Evolutionary conservation across 768 basidiomycete genomes (phyloP).

Genomic region (Austroboletus festivus): DNA sequence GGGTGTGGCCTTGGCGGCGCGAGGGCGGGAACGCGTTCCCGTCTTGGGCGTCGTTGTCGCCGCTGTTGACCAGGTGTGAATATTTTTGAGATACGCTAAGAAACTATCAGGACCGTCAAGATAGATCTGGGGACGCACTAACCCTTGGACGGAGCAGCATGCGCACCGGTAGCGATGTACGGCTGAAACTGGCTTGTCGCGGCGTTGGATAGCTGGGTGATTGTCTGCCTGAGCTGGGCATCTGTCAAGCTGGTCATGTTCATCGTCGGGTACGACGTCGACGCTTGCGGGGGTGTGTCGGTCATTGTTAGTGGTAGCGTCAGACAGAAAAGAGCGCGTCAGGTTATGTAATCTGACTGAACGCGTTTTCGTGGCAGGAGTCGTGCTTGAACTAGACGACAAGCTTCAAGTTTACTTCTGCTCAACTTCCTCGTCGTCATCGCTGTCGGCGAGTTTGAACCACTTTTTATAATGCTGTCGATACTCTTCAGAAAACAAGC

Average conservation of each 20-base stretch:
- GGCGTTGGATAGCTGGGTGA: conserved; percentile 48
- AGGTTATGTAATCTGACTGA: conserved; percentile 26
- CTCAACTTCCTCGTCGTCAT: not conserved
- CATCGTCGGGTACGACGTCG: conserved; percentile 32
- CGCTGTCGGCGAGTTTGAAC: not conserved
- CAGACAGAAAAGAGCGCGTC: conserved; percentile 16
- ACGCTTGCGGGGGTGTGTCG: conserved; percentile 25
- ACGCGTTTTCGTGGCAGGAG: not conserved
- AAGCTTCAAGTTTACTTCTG: no score
- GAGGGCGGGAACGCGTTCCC: conserved; percentile 39
- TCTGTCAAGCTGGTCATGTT: conserved; percentile 52
- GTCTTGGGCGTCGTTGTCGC: conserved; percentile 46
- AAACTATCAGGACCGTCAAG: conserved; percentile 14
- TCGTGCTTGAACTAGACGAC: no score
- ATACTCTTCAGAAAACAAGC: conserved; percentile 7
- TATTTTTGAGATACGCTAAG: conserved; percentile 63
- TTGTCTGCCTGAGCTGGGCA: conserved; percentile 60
- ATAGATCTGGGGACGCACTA: not conserved
- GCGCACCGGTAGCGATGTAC: conserved; percentile 31
- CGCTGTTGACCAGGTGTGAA: conserved; percentile 65
- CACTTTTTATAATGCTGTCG: conserved; percentile 18
- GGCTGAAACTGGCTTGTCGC: conserved; percentile 36
- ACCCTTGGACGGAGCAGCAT: conserved; percentile 30
- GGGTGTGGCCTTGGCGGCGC: conserved; percentile 38
- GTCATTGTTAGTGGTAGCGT: conserved; percentile 21